Evolutionary conservation across 2,329 filamentous ascomycete genomes (phyloP), one percentile per base, ranked within the genome.

Genomic region (Endothia cerciana): DNA sequence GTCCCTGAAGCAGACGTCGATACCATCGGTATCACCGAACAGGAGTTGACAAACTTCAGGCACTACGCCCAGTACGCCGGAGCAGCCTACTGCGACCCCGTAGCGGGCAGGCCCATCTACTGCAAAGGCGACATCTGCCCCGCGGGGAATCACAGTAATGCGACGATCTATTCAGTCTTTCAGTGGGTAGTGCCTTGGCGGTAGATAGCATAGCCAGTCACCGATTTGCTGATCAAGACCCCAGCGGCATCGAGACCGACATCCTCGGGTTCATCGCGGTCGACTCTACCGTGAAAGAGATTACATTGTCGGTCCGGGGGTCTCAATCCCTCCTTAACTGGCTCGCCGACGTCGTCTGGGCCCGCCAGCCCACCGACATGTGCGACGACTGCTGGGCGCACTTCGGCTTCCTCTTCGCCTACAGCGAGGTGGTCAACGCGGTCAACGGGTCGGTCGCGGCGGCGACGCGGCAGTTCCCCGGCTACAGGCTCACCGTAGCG

Each of bases 261-360:
- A 79, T 83, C 41, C 74, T 80, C 41, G 85, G 82, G 62, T 85
- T 85, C 67, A 77, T 87, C 36, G 80, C 81, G 36, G 75, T 81
- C 28, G 86, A 89, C 72, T 69, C 78, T n/a, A 73, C 72, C 30
- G 80, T 79, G 68, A 70, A 79, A 61, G 78, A 85, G 64, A 87
- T 91, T 67, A 84, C 91, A 60, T 72, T 89, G 51, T 80, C 86
- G 36, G 80, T 89, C 75, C 84, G 87, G 47, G 89, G 89, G 68
- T 85, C 83, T 62, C 74, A 75, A 67, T 86, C 85, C 57, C 72
- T 88, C 68, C 80, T 81, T 62, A 91, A 91, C 80, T 90, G 82
- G 81, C 78, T 90, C 70, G 80, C 85, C 63, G 83, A 91, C 71
- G 64, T 84, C 57, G 67, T 77, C 57, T 82, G 85, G 71, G 62